Evolutionary conservation across 495 filamentous ascomycete genomes (phyloP).

Genomic region (Aspergillus hancockii): DNA sequence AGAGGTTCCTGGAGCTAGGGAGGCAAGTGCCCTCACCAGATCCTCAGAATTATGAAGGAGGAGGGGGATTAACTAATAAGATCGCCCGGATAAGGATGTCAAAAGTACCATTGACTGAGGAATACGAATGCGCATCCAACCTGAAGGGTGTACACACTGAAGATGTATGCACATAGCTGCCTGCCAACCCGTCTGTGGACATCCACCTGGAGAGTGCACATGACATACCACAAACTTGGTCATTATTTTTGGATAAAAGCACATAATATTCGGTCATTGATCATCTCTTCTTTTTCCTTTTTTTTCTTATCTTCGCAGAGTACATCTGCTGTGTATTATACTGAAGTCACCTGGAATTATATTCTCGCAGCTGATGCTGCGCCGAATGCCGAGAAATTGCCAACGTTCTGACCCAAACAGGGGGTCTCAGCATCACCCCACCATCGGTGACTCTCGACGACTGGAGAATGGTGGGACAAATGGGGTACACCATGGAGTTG

Average conservation of each 20-base stretch:
- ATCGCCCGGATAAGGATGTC: conserved; percentile 13
- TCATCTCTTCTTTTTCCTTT: neutral
- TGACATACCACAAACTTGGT: conserved; percentile 2
- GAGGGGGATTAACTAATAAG: conserved; percentile 11
- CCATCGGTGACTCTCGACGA: conserved; percentile 10
- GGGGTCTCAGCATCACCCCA: conserved; percentile 15
- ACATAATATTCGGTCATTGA: neutral
- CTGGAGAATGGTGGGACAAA: conserved; percentile 21
- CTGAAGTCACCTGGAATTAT: neutral
- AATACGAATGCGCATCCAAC: neutral
- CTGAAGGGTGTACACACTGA: neutral
- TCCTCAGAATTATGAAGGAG: neutral
- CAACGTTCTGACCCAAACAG: neutral
- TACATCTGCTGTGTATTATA: neutral
- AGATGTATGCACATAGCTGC: neutral
- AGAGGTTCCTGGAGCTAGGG: conserved; percentile 9
- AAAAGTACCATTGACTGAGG: conserved; percentile 10
- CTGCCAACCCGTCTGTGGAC: neutral
- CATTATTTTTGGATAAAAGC: neutral
- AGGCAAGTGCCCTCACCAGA: conserved; percentile 8
- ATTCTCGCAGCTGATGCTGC: conserved; percentile 21
- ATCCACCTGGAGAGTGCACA: neutral
- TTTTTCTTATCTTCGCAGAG: neutral
- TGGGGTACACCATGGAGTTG: conserved; percentile 19
- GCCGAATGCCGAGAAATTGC: conserved; percentile 20